Percentiles rank a stretch among this genome's conserved stretches.
Evolutionary conservation across 768 basidiomycete genomes (phyloP).

Genomic region (Tylopilus plumbeoviolaceoides): DNA sequence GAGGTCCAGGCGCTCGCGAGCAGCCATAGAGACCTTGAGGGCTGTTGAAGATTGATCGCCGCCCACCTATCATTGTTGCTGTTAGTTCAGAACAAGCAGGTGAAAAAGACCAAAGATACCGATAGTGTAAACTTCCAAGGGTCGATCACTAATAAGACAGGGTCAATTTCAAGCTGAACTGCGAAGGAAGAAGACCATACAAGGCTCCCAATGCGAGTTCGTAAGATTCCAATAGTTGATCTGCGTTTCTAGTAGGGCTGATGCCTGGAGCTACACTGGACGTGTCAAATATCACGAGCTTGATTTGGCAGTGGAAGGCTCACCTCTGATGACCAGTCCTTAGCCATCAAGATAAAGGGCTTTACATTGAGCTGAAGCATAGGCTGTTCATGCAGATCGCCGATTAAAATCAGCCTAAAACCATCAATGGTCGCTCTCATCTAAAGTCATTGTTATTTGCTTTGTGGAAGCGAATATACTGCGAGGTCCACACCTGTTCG

Average conservation of each 20-base stretch:
- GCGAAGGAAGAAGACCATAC: constrained; percentile 38
- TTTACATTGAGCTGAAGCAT: constrained; percentile 86
- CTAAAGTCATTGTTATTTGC: constrained; percentile 35
- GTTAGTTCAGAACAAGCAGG: constrained; percentile 11
- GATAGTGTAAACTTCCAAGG: constrained; percentile 87
- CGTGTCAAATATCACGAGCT: neutral
- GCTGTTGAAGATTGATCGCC: constrained; percentile 50
- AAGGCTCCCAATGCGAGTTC: constrained; percentile 98
- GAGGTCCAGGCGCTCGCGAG: constrained; percentile 82
- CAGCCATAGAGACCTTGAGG: constrained; percentile 57
- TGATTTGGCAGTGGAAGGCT: constrained; percentile 11
- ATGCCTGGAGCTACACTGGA: constrained; percentile 66
- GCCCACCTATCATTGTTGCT: constrained; percentile 40
- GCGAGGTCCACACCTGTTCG: constrained; percentile 60
- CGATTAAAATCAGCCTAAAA: constrained; percentile 89
- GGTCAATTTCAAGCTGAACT: constrained; percentile 9
- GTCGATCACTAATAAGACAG: constrained; percentile 65
- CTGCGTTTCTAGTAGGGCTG: constrained; percentile 73
- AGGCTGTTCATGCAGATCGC: constrained; percentile 93
- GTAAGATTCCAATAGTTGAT: constrained; percentile 96
- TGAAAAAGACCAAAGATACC: constrained; percentile 35
- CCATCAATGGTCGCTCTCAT: constrained; percentile 85
- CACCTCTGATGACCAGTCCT: constrained; percentile 95
- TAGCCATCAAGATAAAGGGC: constrained; percentile 75
- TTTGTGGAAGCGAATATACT: neutral